Base-by-base conservation (phyloP, 306 rosid species). In the Cucumis hystrix region DNA sequence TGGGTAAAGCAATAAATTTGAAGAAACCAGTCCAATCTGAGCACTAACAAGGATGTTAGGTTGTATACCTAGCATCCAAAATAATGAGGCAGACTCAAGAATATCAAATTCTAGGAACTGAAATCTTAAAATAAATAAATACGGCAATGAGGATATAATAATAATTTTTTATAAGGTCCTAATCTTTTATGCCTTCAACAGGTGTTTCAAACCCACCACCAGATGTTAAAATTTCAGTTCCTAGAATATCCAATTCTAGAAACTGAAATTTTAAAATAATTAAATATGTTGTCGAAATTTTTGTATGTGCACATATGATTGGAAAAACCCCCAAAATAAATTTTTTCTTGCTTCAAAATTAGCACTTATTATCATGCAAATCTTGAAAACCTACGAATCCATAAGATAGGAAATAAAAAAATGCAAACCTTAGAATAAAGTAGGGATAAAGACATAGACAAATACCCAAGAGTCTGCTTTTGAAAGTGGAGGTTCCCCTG, bases 401-500 rank as follows among this genome's bases (percentile, higher is more conserved):
- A 77, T 4, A 67, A 47, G 30, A 76, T 41, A 56, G 11, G 18
- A n/a, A 63, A 30, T 47, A 6, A 37, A 39, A 59, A 15, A 61
- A 54, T 20, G 18, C 54, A 55, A 55, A 57, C 35, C 8, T 15
- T 40, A 41, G 41, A 21, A 66, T 61, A 45, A 20, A 37, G 15
- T 20, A n/a, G 40, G 10, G 12, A 51, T 40, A 33, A 41, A 15
- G 81, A 79, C 7, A 30, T n/a, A 45, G 68, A 75, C 51, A 47
- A n/a, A 7, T 86, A 92, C 98, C 98, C 98, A 95, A 58, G 93
- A 88, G 55, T 77, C 83, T 70, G 98, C 93, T 86, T 92, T 95
- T 52, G 97, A 79, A 73, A 95, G 87, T 41, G 98, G 98, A 61
- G 98, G 97, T 43, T 95, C 98, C 84, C 97, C 98, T 20, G 97